Base-by-base conservation (phyloP, 805 yeast species). In the Metschnikowia continentalis region DNA sequence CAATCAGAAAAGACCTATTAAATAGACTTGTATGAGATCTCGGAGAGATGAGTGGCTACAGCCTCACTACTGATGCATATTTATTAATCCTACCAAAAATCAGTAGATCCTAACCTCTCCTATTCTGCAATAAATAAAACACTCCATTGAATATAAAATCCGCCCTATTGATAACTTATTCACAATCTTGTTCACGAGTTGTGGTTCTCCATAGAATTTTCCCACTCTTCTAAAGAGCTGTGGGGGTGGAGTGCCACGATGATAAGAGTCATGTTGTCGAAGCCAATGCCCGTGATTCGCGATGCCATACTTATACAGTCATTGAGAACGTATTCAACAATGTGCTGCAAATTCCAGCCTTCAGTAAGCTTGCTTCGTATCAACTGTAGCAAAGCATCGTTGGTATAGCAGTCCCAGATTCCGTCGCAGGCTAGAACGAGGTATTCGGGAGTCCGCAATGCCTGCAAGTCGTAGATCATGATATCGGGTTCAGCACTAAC, bases 231-330 rank as follows among this genome's bases (percentile, higher is more conserved):
- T 39, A 84, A 61, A 1, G 72, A 61, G 43, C 69, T 72, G 19
- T 53, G 50, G 33, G 74, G 72, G 60, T 85, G 88, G 35, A 84
- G 62, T 1, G 86, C 86, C 7, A 86, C 76, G 5, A 87, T 78
- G n/a, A 84, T 76, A 17, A 85, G 70, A 0, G 91, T 86, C 92
- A 87, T 87, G 61, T 87, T 87, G 64, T 87, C 95, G 59, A 84
- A 86, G 0, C 95, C 95, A 23, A 86, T 79, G 2, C 94, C 94
- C 0, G 92, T 87, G 32, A 78, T 75, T 35, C 85, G 82, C 56
- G 84, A 80, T 1, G 92, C 91, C 78, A 82, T 80, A 6, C 81
- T 76, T 47, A 87, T 76, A 50, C 90, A 83, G 54, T 80, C 82
- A 56, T 85, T 88, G 48, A 87, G 66, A 2, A 86, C 65, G 49